Evolutionary conservation across 2,329 filamentous ascomycete species (phyloP), one percentile per base, ranked within the genome.

Genomic region (Alternaria postmessia): DNA sequence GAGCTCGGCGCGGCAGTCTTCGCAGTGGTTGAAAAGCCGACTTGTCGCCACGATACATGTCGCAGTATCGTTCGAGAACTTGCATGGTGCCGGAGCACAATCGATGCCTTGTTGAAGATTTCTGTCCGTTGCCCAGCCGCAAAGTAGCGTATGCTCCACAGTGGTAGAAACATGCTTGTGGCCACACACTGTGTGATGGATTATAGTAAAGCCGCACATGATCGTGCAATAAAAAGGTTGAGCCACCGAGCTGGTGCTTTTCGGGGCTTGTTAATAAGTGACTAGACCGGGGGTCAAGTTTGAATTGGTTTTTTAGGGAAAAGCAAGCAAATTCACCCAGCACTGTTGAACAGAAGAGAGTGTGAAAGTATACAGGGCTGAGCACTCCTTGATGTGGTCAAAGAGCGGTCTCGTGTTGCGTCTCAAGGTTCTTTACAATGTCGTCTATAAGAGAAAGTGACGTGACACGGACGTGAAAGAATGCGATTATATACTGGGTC

Each of bases 71-170:
- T 3, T 11, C 7, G 48, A 51, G 16, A 24, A 18, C 12, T 4
- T 7, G n/a, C 49, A 52, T 30, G 38, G 20, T 16, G 49, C 24
- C 16, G 49, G 49, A 5, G 49, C 36, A 9, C 22, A 20, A 20
- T 52, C 36, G 24, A 52, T 43, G 16, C 49, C 36, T 28, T 52
- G 49, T n/a, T 30, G 32, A 7, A 52, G 26, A 32, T 52, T 24
- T 38, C 26, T 22, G n/a, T 30, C 16, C 16, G 26, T 52, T 20
- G 49, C 49, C 14, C 41, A 41, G 8, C 5, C 49, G 38, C 49
- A 52, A 7, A 52, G 38, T 18, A 5, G 24, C 16, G 22, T 52
- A 12, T 52, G 18, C 24, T 41, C 26, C 3, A 22, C 11, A 7
- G 26, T 32, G 16, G 26, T 28, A 5, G 38, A 41, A 16, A 32